These are phyloP conservation scores for Rhexocercosporidium sp. DNA, from an alignment of 2,329 filamentous ascomycete species.

Conservation along the genomic window DNA sequence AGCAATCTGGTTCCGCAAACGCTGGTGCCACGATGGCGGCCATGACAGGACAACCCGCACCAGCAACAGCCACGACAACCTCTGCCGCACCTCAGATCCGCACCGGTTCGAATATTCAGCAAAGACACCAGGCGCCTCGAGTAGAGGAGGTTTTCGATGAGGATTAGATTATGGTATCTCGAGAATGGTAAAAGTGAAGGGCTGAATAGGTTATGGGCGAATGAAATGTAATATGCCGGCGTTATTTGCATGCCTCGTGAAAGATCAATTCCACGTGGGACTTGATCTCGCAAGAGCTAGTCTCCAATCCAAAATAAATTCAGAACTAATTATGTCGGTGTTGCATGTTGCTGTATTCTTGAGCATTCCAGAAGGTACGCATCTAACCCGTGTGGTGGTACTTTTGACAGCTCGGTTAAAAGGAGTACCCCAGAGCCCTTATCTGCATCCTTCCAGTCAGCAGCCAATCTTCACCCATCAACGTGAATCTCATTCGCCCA, in stretches of 20 bases:
- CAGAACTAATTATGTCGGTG: not conserved
- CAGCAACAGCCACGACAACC: conserved; percentile 44
- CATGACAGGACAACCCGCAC: conserved; percentile 43
- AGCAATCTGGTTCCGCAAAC: conserved; percentile 39
- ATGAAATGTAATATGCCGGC: not conserved
- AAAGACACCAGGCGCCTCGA: conserved; percentile 48
- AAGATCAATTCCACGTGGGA: not conserved
- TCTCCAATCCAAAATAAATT: not conserved
- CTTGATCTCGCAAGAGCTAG: not conserved
- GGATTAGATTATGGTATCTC: conserved; percentile 29
- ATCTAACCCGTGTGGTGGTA: not conserved
- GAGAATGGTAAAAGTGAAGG: not conserved
- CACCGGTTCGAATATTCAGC: conserved; percentile 41
- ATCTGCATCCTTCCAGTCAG: not conserved
- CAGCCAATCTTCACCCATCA: conserved; percentile 1
- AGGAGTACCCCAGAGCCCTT: not conserved
- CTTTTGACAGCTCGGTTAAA: not conserved
- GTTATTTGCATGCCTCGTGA: not conserved
- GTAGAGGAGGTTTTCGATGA: conserved; percentile 51
- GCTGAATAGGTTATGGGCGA: not conserved
- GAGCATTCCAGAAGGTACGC: not conserved
- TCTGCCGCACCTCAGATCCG: conserved; percentile 46
- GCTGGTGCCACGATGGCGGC: conserved; percentile 37
- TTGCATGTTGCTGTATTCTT: not conserved
- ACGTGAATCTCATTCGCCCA: not conserved